Evolutionary conservation across 106 monocot species (phyloP), one percentile per base, ranked within the genome.

Genomic region (Vanilla planifolia): DNA sequence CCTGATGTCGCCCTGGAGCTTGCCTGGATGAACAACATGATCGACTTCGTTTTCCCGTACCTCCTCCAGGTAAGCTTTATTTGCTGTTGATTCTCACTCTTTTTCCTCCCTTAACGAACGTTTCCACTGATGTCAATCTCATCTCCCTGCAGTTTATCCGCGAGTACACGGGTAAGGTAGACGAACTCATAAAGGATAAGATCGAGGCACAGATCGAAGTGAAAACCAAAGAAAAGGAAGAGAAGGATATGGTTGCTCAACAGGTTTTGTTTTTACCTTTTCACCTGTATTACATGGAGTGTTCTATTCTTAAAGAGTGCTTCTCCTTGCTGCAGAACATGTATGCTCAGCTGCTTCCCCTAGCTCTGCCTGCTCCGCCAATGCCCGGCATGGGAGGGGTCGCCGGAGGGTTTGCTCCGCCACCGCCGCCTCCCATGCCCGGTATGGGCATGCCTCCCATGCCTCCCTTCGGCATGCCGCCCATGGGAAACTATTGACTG

Each of bases 1-100:
- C 78, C 90, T 26, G 96, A 96, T 77, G 79, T 96, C 50, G 87
- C 80, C 34, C 86, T 96, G 30, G 96, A 96, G 61, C 87, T 96
- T 79, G 86, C 96, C 11, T 91, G 96, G 96, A 81, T 80, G 72
- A 96, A 96, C 70, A 91, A 91, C 51, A 96, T 96, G 76, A 74
- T 96, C 30, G 84, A 96, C 63, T 96, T 96, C 48, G 83, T 84
- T 33, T 96, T 96, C 79, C 96, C 96, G 53, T 96, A 84, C 67
- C 78, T 96, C 34, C 75, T 96, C 17, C 96, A 91, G 90, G 96
- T 91, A 24, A 33, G 44, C 0, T 48, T 19, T 20, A 3, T 14
- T 7, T 2, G 9, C 19, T 32, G 6, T 44, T 17, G 14, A 45
- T 64, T 32, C 9, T 21, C 26, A 24, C 37, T 24, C 21, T 34